Percentiles rank a stretch among this genome's conserved stretches.
These are phyloP conservation scores for Fusarium siculi DNA, from an alignment of 2,329 filamentous ascomycete genomes.

Conservation along the genomic window DNA sequence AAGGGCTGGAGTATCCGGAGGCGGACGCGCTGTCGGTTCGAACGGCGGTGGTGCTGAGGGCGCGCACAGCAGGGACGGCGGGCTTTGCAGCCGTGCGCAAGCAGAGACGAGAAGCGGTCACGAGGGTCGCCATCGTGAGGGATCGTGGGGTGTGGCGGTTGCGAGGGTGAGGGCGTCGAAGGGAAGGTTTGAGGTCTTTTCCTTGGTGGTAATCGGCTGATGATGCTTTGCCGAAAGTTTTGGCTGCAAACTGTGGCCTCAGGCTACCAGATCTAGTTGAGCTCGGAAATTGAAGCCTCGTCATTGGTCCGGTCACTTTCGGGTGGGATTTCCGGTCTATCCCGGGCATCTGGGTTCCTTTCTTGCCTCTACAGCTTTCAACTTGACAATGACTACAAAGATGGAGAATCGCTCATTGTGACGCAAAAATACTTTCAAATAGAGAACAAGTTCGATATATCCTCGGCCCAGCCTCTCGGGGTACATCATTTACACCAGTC, in stretches of 20 bases:
- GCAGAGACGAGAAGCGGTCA: constrained; percentile 74
- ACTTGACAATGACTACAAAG: constrained; percentile 3
- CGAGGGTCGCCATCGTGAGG: constrained; percentile 72
- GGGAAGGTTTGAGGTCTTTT: constrained; percentile 62
- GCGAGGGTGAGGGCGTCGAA: constrained; percentile 40
- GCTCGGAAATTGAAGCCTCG: constrained; percentile 58
- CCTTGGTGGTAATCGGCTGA: constrained; percentile 49
- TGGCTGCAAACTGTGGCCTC: constrained; percentile 54
- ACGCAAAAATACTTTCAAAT: neutral
- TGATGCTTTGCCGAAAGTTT: constrained; percentile 57
- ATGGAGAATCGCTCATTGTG: neutral
- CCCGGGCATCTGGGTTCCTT: constrained; percentile 42
- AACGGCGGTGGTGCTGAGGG: constrained; percentile 66
- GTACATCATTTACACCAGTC: neutral
- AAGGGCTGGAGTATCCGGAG: constrained; percentile 69
- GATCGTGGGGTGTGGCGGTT: constrained; percentile 44
- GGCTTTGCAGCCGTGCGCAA: constrained; percentile 66
- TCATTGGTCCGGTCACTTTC: constrained; percentile 55
- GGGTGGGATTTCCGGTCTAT: constrained; percentile 46
- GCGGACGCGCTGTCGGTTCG: constrained; percentile 60
- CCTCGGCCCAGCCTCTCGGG: fast-evolving
- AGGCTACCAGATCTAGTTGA: constrained; percentile 51
- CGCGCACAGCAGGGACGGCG: constrained; percentile 58
- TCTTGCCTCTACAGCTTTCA: constrained; percentile 19
- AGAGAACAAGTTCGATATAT: neutral